phyloP scores from a whole-genome alignment of 192 early-diverging fungal genomes.

The Coemansia sp. region DNA sequence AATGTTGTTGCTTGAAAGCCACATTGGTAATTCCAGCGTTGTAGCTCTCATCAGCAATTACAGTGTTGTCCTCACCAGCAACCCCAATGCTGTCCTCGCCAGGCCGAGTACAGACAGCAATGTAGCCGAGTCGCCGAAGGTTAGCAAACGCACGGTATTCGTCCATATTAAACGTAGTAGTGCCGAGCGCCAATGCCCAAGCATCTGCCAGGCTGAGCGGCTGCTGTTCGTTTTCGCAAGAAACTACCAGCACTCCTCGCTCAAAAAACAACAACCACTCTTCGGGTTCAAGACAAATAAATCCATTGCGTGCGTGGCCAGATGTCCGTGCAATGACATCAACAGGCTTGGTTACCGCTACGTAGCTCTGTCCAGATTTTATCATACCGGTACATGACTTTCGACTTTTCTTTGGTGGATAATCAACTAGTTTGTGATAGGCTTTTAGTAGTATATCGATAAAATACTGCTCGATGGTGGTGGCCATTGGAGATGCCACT shows the following conservation, averaged over 20 bases:
- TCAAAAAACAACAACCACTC: conserved; percentile 42
- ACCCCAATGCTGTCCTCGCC: background rate
- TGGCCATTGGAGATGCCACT: conserved; percentile 15
- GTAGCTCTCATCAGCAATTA: no score
- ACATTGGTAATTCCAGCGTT: no score
- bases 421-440: conserved; percentile 29
- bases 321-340: conserved; percentile 27
- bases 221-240: background rate
- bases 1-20: background rate
- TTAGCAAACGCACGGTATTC: conserved; percentile 25
- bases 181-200: conserved; percentile 18
- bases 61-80: background rate
- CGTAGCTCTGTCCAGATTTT: conserved; percentile 5
- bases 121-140: conserved; percentile 37
- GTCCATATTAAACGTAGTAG: conserved; percentile 18
- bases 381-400: conserved; percentile 22
- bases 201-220: background rate
- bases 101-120: conserved; percentile 10
- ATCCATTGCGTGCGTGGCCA: conserved; percentile 12
- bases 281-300: conserved; percentile 26
- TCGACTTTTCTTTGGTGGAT: conserved; percentile 20
- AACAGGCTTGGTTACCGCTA: conserved; percentile 21
- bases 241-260: conserved; percentile 27
- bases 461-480: conserved; percentile 13
- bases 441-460: conserved; percentile 14